Evolutionary conservation across 202 grass and related monocot species (phyloP), one percentile per base, ranked within the genome.

Genomic region (Schoenoplectus triqueter): DNA sequence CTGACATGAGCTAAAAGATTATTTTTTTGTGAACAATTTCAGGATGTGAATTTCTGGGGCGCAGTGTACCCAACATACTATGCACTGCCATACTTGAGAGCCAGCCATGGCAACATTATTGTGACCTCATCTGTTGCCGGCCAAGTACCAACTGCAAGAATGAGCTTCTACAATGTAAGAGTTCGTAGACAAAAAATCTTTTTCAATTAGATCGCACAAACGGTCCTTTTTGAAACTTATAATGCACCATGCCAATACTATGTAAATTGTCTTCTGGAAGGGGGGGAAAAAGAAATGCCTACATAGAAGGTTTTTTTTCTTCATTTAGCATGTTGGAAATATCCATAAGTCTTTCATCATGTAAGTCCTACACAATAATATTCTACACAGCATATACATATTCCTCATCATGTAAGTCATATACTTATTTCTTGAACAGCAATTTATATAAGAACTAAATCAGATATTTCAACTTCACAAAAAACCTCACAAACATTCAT

Each of bases 31-130:
- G 31, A 31, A 31, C 31, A 64, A 75, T 80, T 83, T 17, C 82
- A 94, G 92, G 93, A 92, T 83, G 88, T 89, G 83, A 95, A 95
- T 80, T 93, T 95, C 40, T 95, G 93, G 93, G 91, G 90, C 1
- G 84, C 92, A 10, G 84, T 92, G 51, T 95, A 93, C 80, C 89
- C 93, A 3, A 86, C 91, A 9, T 90, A 86, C 5, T 87, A 86
- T 54, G 89, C 86, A 59, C 86, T 95, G 60, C 89, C 93, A 22
- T 89, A 93, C 44, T 90, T 95, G 54, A 95, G 65, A 89, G 86
- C 64, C 10, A 95, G 67, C 54, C 64, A 77, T 21, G 93, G 93
- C 39, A 87, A 86, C 41, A 92, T 94, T 80, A 50, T 94, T 48
- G 89, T 90, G 7, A 90, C 83, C 78, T 80, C 93, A 79, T 95